These are phyloP conservation scores for Xerocomus nothofagi DNA, from an alignment of 1,284 basidiomycete species.

Conservation along the genomic window DNA sequence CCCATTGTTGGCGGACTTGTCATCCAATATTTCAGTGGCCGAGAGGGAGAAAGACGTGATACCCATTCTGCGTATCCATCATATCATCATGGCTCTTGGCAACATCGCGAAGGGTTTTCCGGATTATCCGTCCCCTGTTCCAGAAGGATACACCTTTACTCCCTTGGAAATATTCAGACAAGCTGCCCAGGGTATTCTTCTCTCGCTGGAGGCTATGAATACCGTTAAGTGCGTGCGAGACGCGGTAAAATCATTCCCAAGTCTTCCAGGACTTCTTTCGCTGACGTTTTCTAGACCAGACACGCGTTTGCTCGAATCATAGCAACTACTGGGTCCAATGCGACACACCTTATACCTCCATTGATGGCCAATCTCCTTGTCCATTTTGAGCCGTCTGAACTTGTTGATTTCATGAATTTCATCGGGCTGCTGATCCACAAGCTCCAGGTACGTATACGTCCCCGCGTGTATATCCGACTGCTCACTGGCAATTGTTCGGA, in stretches of 20 bases:
- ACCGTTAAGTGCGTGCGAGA: conserved; percentile 87
- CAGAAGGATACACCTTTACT: conserved; percentile 68
- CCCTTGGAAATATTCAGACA: conserved; percentile 83
- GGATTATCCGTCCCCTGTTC: conserved; percentile 71
- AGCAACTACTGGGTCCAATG: conserved; percentile 82
- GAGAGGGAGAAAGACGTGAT: conserved; percentile 63
- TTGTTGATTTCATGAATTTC: conserved; percentile 96
- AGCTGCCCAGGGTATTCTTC: conserved; percentile 87
- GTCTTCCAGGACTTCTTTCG: conserved; percentile 4
- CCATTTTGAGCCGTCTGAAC: conserved; percentile 89
- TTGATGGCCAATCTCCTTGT: conserved; percentile 88
- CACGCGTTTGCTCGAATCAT: conserved; percentile 94
- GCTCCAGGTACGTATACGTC: conserved; percentile 66
- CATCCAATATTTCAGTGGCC: conserved; percentile 60
- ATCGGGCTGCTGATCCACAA: conserved; percentile 90
- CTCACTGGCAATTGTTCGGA: conserved; percentile 12
- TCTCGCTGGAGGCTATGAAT: conserved; percentile 88
- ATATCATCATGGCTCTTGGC: conserved; percentile 93
- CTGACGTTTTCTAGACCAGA: conserved; percentile 60
- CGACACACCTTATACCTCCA: conserved; percentile 79
- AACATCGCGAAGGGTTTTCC: conserved; percentile 98
- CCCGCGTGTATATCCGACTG: neutral
- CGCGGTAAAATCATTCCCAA: conserved; percentile 60
- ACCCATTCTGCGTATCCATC: conserved; percentile 88
- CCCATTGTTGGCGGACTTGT: conserved; percentile 80